A percentile compares a stretch with the other conserved stretches of the same genome.
Evolutionary conservation across 495 filamentous ascomycete genomes (phyloP).

Genomic region (Penicillium turbatum): DNA sequence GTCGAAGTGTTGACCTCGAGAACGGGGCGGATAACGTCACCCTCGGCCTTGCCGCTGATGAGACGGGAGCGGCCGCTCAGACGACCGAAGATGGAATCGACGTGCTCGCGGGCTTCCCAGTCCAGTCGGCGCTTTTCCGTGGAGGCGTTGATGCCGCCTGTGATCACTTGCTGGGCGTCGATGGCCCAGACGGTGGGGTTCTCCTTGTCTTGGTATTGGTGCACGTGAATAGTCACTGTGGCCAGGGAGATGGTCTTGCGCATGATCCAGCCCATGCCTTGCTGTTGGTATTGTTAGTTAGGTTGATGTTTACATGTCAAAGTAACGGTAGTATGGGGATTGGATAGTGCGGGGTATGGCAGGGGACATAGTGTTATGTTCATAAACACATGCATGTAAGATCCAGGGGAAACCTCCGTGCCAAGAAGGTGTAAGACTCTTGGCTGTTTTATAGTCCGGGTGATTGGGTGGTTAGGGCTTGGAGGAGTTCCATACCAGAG

Average conservation of each 20-base stretch:
- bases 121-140: conserved; percentile 70
- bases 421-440: not conserved
- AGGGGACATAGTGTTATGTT: not conserved
- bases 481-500: conserved; percentile 45
- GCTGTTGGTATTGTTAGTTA: conserved; percentile 38
- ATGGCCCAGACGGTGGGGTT: conserved; percentile 56
- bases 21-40: conserved; percentile 35
- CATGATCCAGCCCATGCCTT: conserved; percentile 77
- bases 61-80: conserved; percentile 60
- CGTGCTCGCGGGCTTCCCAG: conserved; percentile 62
- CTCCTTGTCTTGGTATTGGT: conserved; percentile 53
- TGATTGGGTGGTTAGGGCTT: conserved; percentile 1
- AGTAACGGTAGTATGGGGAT: not conserved
- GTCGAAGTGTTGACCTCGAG: conserved; percentile 33
- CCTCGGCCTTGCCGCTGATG: conserved; percentile 36
- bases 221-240: conserved; percentile 65
- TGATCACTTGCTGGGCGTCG: conserved; percentile 74
- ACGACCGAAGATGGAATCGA: conserved; percentile 76
- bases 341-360: not conserved
- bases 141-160: conserved; percentile 70
- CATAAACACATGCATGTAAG: not conserved
- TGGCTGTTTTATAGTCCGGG: not conserved
- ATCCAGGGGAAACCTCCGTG: not conserved
- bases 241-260: conserved; percentile 73
- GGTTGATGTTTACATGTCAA: not conserved